Evolutionary conservation across 2,329 filamentous ascomycete genomes (phyloP), one percentile per base, ranked within the genome.

Genomic region (Colletotrichum sp.): DNA sequence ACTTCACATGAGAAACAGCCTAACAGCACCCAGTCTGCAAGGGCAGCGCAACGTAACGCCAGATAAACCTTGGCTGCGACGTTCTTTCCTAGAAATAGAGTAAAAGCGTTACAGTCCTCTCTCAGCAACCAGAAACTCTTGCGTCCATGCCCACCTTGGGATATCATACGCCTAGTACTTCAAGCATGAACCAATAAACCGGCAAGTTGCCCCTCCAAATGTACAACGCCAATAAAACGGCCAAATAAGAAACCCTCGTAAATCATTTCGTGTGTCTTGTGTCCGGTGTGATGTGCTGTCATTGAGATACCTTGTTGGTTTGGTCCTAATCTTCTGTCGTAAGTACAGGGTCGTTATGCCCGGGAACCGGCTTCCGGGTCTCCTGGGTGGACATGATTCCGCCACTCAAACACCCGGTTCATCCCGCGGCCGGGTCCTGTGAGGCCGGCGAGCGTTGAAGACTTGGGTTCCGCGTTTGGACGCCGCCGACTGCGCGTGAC

Each of bases 341-440:
- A 61, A 60, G 32, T 78, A 48, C 11, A 55, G 30, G 19, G 57
- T 34, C 57, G 34, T 36, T 67, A 73, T 12, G 34, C 70, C 48
- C 72, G 44, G 22, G 52, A 8, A 25, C 69, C 65, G 68, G 84
- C 83, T 55, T 85, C 84, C 57, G 86, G 85, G 52, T 82, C 77
- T 6, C 87, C 88, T 8, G 85, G 85, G 76, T 85, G 84, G 19
- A 90, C 86, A 80, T 88, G 88, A 55, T 82, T 85, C 74, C 84
- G 84, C 89, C 89, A 90, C 72, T 89, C 87, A 59, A 82, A 82
- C 22, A 90, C 88, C 8, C 89, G 84, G 77, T 86, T 84, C 84
- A 87, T 84, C 12, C 88, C 88, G 39, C 85, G 83, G 1, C 85
- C 87, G 32, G 83, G 82, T 6, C 87, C 87, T 52, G 83, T 85